Conservation (phyloP, 2,329 filamentous ascomycete genomes). For the Aspergillus arachidicola region DNA sequence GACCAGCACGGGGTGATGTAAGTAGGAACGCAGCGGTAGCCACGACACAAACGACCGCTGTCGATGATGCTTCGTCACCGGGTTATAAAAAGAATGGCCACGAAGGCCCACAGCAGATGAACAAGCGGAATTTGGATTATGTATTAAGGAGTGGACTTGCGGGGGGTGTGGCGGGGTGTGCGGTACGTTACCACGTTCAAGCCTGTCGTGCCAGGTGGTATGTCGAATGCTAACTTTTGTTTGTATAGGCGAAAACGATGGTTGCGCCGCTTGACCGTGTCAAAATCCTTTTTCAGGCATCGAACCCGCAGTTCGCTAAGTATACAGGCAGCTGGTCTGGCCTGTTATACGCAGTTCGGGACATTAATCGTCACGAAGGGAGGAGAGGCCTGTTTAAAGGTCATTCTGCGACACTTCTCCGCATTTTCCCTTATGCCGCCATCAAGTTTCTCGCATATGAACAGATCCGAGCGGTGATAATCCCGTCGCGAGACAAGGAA, state of each 20-base stretch:
- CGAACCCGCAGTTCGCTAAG: slow-evolving; percentile 89
- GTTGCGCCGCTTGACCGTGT: slow-evolving; percentile 96
- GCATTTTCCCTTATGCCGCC: slow-evolving; percentile 95
- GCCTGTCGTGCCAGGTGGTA: background rate
- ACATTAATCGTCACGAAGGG: slow-evolving; percentile 79
- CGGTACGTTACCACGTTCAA: slow-evolving; percentile 60
- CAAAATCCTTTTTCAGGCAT: slow-evolving; percentile 97
- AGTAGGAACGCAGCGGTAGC: slow-evolving; percentile 17
- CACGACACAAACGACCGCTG: slow-evolving; percentile 17
- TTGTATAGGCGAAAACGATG: slow-evolving; percentile 80
- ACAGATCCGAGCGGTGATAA: slow-evolving; percentile 81
- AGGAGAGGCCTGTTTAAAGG: slow-evolving; percentile 80
- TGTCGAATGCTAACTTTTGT: slow-evolving; percentile 10
- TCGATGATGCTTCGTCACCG: slow-evolving; percentile 18
- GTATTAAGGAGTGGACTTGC: slow-evolving; percentile 80
- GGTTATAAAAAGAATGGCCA: slow-evolving; percentile 18
- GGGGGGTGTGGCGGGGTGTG: slow-evolving; percentile 88
- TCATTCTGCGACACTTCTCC: slow-evolving; percentile 88
- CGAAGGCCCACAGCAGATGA: slow-evolving; percentile 45
- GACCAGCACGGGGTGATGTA: slow-evolving; percentile 23
- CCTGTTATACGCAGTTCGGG: slow-evolving; percentile 76
- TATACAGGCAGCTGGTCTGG: slow-evolving; percentile 90
- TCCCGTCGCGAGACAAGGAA: slow-evolving; percentile 72
- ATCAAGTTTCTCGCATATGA: slow-evolving; percentile 99
- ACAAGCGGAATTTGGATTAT: slow-evolving; percentile 81